Evolutionary conservation across 2,329 filamentous ascomycete species (phyloP), one percentile per base, ranked within the genome.

Genomic region (Neofusicoccum sp.): DNA sequence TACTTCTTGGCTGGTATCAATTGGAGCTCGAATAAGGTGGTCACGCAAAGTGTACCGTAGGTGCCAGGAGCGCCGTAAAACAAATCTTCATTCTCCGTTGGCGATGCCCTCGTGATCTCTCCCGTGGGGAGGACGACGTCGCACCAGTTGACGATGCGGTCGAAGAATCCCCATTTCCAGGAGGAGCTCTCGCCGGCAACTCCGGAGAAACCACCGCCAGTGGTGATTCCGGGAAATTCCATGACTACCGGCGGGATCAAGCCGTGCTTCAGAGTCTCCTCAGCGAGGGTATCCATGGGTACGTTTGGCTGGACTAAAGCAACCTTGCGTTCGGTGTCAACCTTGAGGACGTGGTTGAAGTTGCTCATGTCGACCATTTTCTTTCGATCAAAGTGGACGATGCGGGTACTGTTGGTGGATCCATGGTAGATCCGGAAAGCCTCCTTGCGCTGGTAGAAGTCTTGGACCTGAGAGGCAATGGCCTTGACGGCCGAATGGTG

Each of bases 191-290:
- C 88, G 2, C 87, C 88, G 0, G 84, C 84, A 0, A 87, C 89
- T 1, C 88, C 88, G 0, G 86, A 82, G 70, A 88, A 90, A 0
- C 86, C 87, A 2, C 88, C 88, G 12, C 88, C 88, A 0, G 84
- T 84, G 0, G 88, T 91, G 66, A 90, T 91, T 0, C 87, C 87
- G 0, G 87, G 87, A 56, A 91, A 88, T 68, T 91, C 88, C 85
- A 90, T 89, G 3, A 91, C 87, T 0, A 91, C 87, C 0, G 83
- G 84, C 1, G 84, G 87, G 1, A 91, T 74, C 0, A 90, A 76
- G 0, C 83, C 83, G 54, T 85, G 70, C 4, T 76, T 72, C 50
- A 87, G 68, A 0, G 87, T 87, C 1, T 81, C 84, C 60, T 83
- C 80, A 0, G 90, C 83, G 1, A 91, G 78, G 0, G 77, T 76